Conservation (phyloP, 2,329 filamentous ascomycete genomes). For the Lecanoromycetidae sp. region DNA sequence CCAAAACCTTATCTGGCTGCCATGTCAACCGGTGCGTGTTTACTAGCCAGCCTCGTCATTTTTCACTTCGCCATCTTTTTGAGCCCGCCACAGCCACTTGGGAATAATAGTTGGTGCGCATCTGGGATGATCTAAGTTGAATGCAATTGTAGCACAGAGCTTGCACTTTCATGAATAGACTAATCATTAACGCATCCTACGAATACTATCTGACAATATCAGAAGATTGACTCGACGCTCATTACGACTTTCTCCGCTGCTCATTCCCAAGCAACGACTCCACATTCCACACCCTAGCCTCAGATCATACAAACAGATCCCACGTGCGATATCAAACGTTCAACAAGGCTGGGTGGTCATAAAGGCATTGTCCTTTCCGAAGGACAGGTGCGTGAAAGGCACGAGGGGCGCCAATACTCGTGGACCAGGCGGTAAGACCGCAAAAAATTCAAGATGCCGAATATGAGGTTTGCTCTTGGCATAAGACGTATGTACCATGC, state of each 20-base stretch:
- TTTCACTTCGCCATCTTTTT: constrained; percentile 3
- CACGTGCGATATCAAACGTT: neutral
- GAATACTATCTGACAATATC: constrained; percentile 1
- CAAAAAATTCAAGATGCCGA: constrained; percentile 29
- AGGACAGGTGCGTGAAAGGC: constrained; percentile 12
- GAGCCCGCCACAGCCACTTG: constrained; percentile 9
- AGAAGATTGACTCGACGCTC: neutral
- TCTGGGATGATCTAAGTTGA: neutral
- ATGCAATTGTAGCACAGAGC: neutral
- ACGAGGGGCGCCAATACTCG: neutral
- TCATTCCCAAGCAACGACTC: neutral
- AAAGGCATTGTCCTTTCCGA: constrained; percentile 16
- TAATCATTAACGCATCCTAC: neutral
- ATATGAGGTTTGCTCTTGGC: constrained; percentile 39
- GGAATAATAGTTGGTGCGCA: constrained; percentile 6
- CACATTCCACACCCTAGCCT: neutral
- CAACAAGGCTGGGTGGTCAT: constrained; percentile 4
- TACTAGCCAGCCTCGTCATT: constrained; percentile 12
- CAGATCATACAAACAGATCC: neutral
- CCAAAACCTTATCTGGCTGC: constrained; percentile 4
- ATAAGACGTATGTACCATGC: constrained; percentile 33
- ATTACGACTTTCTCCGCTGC: neutral
- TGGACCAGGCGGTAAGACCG: constrained; percentile 1
- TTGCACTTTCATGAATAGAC: neutral
- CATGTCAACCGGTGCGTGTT: constrained; percentile 7